Base-by-base conservation (phyloP, 768 basidiomycete species). In the Arthromyces matolae region DNA sequence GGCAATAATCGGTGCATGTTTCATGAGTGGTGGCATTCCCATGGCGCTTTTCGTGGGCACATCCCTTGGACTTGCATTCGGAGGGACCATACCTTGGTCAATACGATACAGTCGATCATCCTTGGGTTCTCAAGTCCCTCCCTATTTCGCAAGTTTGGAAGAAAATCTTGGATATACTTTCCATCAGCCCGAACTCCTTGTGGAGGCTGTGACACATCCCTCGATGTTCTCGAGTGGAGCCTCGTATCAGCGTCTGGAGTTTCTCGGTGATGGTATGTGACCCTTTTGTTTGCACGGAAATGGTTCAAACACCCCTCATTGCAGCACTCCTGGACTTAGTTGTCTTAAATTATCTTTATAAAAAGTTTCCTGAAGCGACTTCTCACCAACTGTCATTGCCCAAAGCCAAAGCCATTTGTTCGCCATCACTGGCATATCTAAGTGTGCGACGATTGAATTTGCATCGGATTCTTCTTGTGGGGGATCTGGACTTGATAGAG, bases 221-320 rank as follows among this genome's bases (percentile, higher is more conserved):
- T 90, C 89, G 0, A 88, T 88, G 55, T 70, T 75, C 4, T 67
- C 67, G 1, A 75, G 73, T 10, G 72, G 72, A 8, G 69, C 79
- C 5, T 89, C 87, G 3, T 94, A 94, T 64, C 86, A 95, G 52
- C 79, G 93, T 12, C 69, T 93, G 9, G 93, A 95, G 57, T 93
- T 92, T 56, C 74, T 95, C 3, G 93, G 93, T 25, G 93, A 95
- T 61, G 88, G 91, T 92, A 61, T 67, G 81, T n/a, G n/a, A n/a
- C n/a, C n/a, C n/a, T n/a, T n/a, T n/a, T n/a, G n/a, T n/a, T n/a
- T n/a, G n/a, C n/a, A n/a, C n/a, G n/a, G n/a, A n/a, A n/a, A n/a
- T n/a, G n/a, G n/a, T n/a, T n/a, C n/a, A n/a, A n/a, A n/a, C n/a
- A n/a, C 41, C 32, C 45, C 2, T 42, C 16, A 51, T 14, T 49